A percentile compares a stretch with the other conserved stretches of the same genome.
These are phyloP conservation scores for Ogataea trehalophila DNA, from an alignment of 805 yeast species.

Conservation along the genomic window DNA sequence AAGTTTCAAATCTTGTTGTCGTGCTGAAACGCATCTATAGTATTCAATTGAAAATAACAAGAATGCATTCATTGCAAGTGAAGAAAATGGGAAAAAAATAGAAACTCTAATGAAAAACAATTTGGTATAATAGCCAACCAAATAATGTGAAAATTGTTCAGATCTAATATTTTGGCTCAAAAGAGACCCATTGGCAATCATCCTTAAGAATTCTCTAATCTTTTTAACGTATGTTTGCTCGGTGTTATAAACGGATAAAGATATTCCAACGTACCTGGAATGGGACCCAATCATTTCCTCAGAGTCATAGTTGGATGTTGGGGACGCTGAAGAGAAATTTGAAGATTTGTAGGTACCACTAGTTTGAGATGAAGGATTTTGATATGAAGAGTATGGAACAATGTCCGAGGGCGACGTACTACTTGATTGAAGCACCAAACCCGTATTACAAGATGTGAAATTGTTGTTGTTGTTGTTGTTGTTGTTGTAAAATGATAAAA, in stretches of 20 bases:
- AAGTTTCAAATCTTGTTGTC: constrained; percentile 2
- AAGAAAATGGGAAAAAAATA: constrained; percentile 5
- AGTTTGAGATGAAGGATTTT: no score
- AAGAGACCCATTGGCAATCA: neutral
- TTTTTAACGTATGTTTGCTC: constrained; percentile 1
- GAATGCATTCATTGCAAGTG: constrained; percentile 4
- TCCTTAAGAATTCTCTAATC: neutral
- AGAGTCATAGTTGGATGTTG: no score
- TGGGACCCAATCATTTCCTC: no score
- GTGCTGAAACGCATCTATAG: constrained; percentile 2
- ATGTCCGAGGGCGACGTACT: neutral
- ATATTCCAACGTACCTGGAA: no score
- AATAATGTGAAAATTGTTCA: constrained; percentile 6
- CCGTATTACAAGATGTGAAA: no score
- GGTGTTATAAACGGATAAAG: neutral
- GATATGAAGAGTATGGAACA: neutral
- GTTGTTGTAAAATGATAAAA: no score
- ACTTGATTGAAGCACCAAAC: no score
- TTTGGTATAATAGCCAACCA: constrained; percentile 6
- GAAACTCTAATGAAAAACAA: constrained; percentile 4
- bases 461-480: no score
- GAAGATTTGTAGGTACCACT: no score
- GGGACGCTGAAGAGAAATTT: no score
- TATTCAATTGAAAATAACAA: constrained; percentile 6
- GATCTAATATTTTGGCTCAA: neutral